Conservation (phyloP, 2,329 filamentous ascomycete species). For the Hypomyces perniciosus region DNA sequence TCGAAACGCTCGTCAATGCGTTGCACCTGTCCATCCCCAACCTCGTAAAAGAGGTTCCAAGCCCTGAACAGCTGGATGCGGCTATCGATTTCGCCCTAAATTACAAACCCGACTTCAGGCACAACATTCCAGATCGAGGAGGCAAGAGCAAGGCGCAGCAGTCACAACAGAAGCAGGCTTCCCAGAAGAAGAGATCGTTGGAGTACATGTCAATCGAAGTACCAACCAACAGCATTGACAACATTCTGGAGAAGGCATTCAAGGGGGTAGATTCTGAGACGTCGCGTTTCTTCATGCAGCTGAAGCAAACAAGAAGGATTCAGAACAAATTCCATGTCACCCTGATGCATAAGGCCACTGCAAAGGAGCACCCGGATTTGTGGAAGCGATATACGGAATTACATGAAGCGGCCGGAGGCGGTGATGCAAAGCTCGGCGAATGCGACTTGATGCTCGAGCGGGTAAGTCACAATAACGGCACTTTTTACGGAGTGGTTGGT, state of each 20-base stretch:
- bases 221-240: constrained; percentile 34
- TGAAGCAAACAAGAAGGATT: constrained; percentile 67
- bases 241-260: constrained; percentile 67
- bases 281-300: constrained; percentile 61
- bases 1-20: constrained; percentile 69
- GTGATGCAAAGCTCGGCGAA: constrained; percentile 45
- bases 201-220: constrained; percentile 54
- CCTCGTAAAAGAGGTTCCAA: constrained; percentile 66
- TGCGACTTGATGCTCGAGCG: constrained; percentile 60
- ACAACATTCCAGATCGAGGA: constrained; percentile 60
- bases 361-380: constrained; percentile 56
- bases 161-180: constrained; percentile 24
- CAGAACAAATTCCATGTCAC: constrained; percentile 92
- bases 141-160: constrained; percentile 30
- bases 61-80: constrained; percentile 65
- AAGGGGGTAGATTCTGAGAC: constrained; percentile 40
- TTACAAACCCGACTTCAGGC: constrained; percentile 70
- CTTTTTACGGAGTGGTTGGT: constrained; percentile 28
- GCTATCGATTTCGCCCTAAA: constrained; percentile 71
- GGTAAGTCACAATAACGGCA: constrained; percentile 28
- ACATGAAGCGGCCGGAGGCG: constrained; percentile 37
- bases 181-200: constrained; percentile 42
- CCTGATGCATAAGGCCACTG: constrained; percentile 71
- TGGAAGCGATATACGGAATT: constrained; percentile 70
- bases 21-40: constrained; percentile 74